Evolutionary conservation across 106 monocot species (phyloP), one percentile per base, ranked within the genome.

Genomic region (Cymbidium sinense): DNA sequence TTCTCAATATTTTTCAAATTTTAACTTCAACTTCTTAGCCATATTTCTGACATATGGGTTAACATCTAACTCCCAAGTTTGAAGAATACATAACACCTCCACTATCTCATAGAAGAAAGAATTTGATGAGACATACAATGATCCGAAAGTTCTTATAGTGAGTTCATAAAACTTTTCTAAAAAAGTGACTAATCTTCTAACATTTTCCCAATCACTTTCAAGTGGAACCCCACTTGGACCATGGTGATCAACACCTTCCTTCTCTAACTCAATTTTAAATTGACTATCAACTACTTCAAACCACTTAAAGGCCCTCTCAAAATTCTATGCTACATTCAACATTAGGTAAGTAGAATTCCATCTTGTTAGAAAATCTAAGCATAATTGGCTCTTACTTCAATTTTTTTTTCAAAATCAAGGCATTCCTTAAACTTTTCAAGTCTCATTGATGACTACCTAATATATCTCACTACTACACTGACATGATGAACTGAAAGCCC

Each of bases 231-330:
- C 35, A 28, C 5, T 34, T 7, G 29, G 69, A 11, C 20, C 44
- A 44, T 44, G 4, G 69, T 15, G 0, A 13, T 43, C 27, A 36
- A 15, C 75, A 36, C 30, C 17, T 47, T 17, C 25, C 25, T 52
- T 30, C n/a, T 29, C 25, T 8, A 83, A 55, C 12, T 83, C 31
- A n/a, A 1, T 29, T 1, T n/a, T 4, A 39, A 70, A 78, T 0
- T 37, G 17, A 35, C 21, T 4, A 35, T 78, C 58, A 33, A 64
- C 21, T 5, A 41, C 20, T 23, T 43, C 64, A 44, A 76, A 65
- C 10, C 34, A 27, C 27, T 77, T 29, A 78, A 78, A 58, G 1
- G 71, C 73, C 21, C n/a, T 78, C 36, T 83, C 51, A 73, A 78
- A 78, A 6, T 74, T 78, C 37, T 35, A 43, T 18, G 43, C 77